Conservation (phyloP, 108 stramenopile species). For the Skeletonema tropicum region DNA sequence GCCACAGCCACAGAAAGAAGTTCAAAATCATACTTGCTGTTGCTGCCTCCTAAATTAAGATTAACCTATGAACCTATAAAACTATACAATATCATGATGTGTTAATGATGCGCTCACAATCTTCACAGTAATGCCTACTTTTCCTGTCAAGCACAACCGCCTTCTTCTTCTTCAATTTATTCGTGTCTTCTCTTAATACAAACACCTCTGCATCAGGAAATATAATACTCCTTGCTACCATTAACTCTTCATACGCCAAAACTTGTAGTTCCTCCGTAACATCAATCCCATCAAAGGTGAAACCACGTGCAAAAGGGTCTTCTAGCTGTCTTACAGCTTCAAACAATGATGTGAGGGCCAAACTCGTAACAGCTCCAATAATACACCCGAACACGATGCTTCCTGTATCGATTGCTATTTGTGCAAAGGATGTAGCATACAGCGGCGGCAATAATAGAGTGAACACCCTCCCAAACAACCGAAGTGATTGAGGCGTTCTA, state of each 20-base stretch:
- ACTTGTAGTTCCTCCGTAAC: constrained; percentile 54
- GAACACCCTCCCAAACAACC: constrained; percentile 61
- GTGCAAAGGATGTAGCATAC: constrained; percentile 65
- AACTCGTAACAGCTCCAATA: constrained; percentile 64
- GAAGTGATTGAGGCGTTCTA: constrained; percentile 65
- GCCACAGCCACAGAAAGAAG: too few species aligned
- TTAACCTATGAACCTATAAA: too few species aligned
- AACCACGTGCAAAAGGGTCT: constrained; percentile 51
- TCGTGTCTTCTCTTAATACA: constrained; percentile 22
- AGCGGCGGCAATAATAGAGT: constrained; percentile 59
- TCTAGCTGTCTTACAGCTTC: constrained; percentile 47
- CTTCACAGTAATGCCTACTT: neutral
- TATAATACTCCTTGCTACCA: constrained; percentile 41
- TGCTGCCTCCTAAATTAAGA: too few species aligned
- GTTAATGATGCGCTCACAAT: neutral
- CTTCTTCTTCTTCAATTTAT: neutral
- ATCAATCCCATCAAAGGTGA: constrained; percentile 71
- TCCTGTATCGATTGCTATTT: constrained; percentile 66
- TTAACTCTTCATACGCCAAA: constrained; percentile 46
- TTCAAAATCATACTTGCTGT: too few species aligned
- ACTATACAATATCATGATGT: too few species aligned
- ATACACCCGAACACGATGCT: constrained; percentile 63
- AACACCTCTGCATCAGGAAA: constrained; percentile 47
- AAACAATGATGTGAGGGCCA: constrained; percentile 45
- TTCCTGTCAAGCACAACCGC: neutral